These are phyloP conservation scores for Rhinocladiella mackenziei DNA, from an alignment of 2,329 filamentous ascomycete species.

Conservation along the genomic window DNA sequence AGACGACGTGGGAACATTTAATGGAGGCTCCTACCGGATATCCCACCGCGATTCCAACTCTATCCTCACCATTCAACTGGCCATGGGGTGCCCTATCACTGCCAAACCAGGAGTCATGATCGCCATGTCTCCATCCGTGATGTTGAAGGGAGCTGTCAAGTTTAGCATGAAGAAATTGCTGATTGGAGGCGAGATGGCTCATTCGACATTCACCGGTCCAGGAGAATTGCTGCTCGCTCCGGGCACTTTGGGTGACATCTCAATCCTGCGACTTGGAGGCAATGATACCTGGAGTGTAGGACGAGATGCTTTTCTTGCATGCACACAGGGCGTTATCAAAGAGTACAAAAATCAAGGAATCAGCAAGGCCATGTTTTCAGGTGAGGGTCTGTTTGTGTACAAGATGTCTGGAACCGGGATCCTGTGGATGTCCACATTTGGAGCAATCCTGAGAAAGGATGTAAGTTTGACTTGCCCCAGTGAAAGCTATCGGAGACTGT, in stretches of 20 bases:
- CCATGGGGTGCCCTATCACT: slow-evolving; percentile 77
- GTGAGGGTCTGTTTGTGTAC: slow-evolving; percentile 88
- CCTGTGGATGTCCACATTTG: slow-evolving; percentile 87
- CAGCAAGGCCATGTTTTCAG: slow-evolving; percentile 87
- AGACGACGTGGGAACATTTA: slow-evolving; percentile 94
- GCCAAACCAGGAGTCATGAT: slow-evolving; percentile 88
- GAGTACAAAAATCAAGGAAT: slow-evolving; percentile 83
- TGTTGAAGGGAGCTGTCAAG: slow-evolving; percentile 74
- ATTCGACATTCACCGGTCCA: slow-evolving; percentile 79
- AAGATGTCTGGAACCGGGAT: slow-evolving; percentile 77
- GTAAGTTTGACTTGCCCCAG: slow-evolving; percentile 54
- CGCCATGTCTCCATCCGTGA: slow-evolving; percentile 86
- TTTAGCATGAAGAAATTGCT: slow-evolving; percentile 92
- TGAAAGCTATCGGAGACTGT: no score
- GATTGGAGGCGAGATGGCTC: slow-evolving; percentile 70
- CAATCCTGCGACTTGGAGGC: slow-evolving; percentile 69
- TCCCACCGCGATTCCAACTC: slow-evolving; percentile 90
- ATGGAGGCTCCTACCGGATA: slow-evolving; percentile 89
- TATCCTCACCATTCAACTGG: slow-evolving; percentile 81
- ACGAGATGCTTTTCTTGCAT: slow-evolving; percentile 79
- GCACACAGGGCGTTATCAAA: slow-evolving; percentile 80
- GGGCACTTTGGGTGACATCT: slow-evolving; percentile 75
- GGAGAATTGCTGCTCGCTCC: slow-evolving; percentile 87
- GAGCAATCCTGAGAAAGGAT: slow-evolving; percentile 91
- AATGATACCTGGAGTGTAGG: slow-evolving; percentile 75